Evolutionary conservation across 352 stramenopile species (phyloP), one percentile per base, ranked within the genome.

Genomic region (Globisporangium ultimum): DNA sequence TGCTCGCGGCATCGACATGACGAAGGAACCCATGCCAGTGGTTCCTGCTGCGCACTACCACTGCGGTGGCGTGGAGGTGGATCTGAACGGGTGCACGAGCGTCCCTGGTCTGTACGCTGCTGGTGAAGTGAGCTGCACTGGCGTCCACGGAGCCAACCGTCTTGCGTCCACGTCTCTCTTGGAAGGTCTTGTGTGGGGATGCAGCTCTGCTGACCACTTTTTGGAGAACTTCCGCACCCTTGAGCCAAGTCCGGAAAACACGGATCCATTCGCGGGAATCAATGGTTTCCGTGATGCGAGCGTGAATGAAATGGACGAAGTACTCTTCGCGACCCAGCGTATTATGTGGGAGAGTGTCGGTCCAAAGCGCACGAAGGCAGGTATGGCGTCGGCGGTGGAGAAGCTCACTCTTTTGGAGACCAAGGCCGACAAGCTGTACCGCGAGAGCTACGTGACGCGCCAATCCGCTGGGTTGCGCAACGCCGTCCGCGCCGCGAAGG

Each of bases 341-440:
- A 89, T 95, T 60, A 98, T 98, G 91, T 98, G 95, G 95, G 89
- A 98, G 57, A 77, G 95, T 36, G 91, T 98, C 1, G 95, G 95
- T 9, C 84, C 97, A 2, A 80, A 97, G 43, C 90, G 95, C 20
- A 96, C 84, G 21, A 55, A 69, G 15, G 67, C 68, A 2, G 90
- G 89, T 18, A 86, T 98, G 59, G 62, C 78, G 13, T 75, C 66
- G 21, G 95, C 89, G 0, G 67, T 96, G 10, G 81, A 95, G 48
- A 81, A 89, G 49, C 81, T 98, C 28, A 65, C 65, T 28, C 72
- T 88, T 12, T 78, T 98, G 18, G 75, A 88, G 50, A 63, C 81
- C 9, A 83, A 96, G 64, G 84, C 86, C 3, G 74, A 87, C 64
- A 76, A 83, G 52, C 67, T 98, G 32, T 93, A 92, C 66, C 66